Conservation (phyloP, 2,329 filamentous ascomycete species). For the Endocalyx cinctus region DNA sequence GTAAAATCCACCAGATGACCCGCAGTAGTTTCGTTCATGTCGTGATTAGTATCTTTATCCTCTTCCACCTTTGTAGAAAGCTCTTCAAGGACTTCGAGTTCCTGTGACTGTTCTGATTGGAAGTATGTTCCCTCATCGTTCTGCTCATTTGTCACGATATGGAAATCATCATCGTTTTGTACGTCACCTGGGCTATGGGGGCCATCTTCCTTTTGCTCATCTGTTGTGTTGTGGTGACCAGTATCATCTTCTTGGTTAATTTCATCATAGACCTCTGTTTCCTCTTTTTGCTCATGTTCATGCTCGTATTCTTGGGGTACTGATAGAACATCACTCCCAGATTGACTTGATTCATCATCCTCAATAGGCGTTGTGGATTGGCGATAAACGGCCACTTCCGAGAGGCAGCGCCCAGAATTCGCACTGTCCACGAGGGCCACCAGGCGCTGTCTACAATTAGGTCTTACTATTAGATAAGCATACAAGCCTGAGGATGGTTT, state of each 20-base stretch:
- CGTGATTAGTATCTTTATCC: slow-evolving; percentile 3
- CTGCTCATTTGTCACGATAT: slow-evolving; percentile 13
- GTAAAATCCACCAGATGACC: slow-evolving; percentile 13
- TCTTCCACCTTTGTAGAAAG: no score
- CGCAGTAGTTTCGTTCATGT: slow-evolving; percentile 5
- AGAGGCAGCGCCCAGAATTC: slow-evolving; percentile 24
- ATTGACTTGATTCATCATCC: slow-evolving; percentile 11
- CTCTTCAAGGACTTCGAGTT: slow-evolving; percentile 4
- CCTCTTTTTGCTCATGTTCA: no score
- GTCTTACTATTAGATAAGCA: slow-evolving; percentile 27
- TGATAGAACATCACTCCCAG: no score
- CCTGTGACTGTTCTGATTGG: slow-evolving; percentile 3
- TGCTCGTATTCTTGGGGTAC: no score
- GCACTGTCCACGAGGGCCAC: slow-evolving; percentile 27
- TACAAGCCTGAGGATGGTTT: slow-evolving; percentile 22
- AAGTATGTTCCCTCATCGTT: slow-evolving; percentile 15
- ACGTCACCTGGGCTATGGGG: no score
- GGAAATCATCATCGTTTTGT: slow-evolving; percentile 6
- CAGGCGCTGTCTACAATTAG: slow-evolving; percentile 26
- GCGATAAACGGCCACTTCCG: slow-evolving; percentile 27
- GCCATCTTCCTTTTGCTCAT: no score
- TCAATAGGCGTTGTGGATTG: slow-evolving; percentile 15
- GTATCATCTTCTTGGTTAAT: no score
- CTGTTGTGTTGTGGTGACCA: no score
- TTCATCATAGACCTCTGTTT: no score